These are phyloP conservation scores for Luffa aegyptiaca DNA, from an alignment of 306 rosid genomes.

Conservation along the genomic window DNA sequence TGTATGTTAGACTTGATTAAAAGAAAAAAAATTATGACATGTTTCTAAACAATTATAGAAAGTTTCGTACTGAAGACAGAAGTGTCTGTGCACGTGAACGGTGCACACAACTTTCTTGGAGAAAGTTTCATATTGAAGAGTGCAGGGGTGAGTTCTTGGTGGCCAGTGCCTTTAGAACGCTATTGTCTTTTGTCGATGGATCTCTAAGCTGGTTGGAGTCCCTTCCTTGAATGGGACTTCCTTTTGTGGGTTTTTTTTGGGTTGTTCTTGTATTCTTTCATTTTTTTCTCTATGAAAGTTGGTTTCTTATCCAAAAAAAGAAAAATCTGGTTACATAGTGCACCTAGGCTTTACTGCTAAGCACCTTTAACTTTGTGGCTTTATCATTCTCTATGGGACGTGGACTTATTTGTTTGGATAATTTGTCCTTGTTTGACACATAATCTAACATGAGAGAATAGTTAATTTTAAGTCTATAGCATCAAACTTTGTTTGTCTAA, in stretches of 20 bases:
- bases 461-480: background rate
- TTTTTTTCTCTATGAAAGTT: too few species aligned
- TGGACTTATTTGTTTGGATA: background rate
- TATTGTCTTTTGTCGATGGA: background rate
- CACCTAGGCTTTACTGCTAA: background rate
- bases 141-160: background rate
- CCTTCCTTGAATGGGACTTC: too few species aligned
- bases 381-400: background rate
- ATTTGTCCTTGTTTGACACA: background rate
- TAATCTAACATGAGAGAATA: background rate
- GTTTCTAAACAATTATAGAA: background rate
- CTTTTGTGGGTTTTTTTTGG: too few species aligned
- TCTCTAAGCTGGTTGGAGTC: background rate
- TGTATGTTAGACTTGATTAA: too few species aligned
- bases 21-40: too few species aligned
- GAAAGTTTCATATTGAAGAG: background rate
- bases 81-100: background rate
- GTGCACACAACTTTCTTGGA: background rate
- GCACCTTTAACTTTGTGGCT: background rate
- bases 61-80: background rate
- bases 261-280: too few species aligned
- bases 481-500: background rate
- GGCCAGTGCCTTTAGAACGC: background rate
- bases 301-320: too few species aligned
- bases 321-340: background rate